Evolutionary conservation across 306 rosid genomes (phyloP).

Genomic region (Canavalia gladiata): DNA sequence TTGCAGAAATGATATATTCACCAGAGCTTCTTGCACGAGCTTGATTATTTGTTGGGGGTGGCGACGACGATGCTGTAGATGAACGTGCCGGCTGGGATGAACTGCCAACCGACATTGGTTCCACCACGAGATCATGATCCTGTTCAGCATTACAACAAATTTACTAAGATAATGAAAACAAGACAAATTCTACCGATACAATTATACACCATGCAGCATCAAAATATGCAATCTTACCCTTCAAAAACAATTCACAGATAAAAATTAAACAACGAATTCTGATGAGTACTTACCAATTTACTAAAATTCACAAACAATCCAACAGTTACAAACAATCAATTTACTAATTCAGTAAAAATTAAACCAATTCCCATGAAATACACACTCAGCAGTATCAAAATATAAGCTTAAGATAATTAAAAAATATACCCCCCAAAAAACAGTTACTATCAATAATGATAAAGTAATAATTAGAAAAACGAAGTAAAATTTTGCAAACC

Average conservation of each 20-base stretch:
- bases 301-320: constrained; percentile 12
- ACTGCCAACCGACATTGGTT: constrained; percentile 68
- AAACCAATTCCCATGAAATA: constrained; percentile 14
- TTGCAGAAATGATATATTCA: constrained; percentile 37
- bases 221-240: constrained; percentile 5
- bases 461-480: background rate
- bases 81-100: constrained; percentile 77
- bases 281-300: background rate
- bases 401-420: background rate
- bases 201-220: constrained; percentile 6
- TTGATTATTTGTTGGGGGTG: constrained; percentile 65
- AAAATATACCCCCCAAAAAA: background rate
- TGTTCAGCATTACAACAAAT: constrained; percentile 48
- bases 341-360: background rate
- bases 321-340: constrained; percentile 13
- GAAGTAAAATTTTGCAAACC: background rate
- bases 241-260: background rate
- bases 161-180: constrained; percentile 9
- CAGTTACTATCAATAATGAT: background rate
- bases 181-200: constrained; percentile 7
- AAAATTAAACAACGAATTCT: background rate
- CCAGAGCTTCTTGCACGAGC: constrained; percentile 70
- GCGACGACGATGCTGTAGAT: constrained; percentile 55
- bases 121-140: constrained; percentile 92
- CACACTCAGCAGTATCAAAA: background rate